Evolutionary conservation across 495 filamentous ascomycete species (phyloP).

Genomic region (Penicillium mononematosum): DNA sequence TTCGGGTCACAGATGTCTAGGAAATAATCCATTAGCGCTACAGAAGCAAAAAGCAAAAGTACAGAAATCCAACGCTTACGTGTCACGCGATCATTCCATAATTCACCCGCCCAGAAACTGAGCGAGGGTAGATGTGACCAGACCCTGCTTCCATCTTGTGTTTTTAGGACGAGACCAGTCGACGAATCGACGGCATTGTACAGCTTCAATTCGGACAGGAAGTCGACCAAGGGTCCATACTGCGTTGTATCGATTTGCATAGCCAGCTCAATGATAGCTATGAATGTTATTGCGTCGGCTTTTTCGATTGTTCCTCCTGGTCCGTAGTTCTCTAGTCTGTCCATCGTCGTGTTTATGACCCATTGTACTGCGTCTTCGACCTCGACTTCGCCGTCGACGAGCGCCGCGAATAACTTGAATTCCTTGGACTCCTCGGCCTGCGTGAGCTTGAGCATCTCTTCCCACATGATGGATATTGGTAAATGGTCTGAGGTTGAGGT

Average conservation of each 20-base stretch:
- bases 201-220: neutral
- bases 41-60: neutral
- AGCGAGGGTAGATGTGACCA: constrained; percentile 4
- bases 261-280: neutral
- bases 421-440: neutral
- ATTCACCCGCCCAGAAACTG: neutral
- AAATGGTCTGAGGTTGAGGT: neutral
- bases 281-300: constrained; percentile 1
- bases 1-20: neutral
- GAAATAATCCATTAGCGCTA: neutral
- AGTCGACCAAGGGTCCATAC: neutral
- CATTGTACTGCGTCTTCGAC: constrained; percentile 6
- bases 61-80: neutral
- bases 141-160: constrained; percentile 2
- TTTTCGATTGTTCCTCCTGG: constrained; percentile 2
- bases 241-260: constrained; percentile 2
- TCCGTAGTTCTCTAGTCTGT: neutral
- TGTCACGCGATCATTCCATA: neutral
- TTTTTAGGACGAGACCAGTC: neutral
- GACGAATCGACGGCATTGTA: constrained; percentile 9
- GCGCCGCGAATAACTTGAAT: neutral
- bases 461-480: neutral
- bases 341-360: constrained; percentile 1
- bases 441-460: neutral
- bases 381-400: neutral